phyloP scores from a whole-genome alignment of 345 rosid species.

The Sisymbrium irio region DNA sequence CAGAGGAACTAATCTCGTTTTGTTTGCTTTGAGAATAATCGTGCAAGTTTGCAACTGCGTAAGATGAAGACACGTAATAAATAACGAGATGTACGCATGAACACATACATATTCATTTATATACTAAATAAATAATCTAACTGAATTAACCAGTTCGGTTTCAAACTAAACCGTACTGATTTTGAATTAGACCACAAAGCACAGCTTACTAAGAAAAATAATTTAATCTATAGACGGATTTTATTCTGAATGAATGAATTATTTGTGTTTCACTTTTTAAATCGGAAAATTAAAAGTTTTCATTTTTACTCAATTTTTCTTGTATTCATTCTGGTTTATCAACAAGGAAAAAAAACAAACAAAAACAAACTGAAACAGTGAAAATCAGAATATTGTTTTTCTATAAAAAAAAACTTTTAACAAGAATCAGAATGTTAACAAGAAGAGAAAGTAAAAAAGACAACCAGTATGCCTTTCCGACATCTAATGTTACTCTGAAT shows the following conservation, averaged over 20 bases:
- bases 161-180: background rate
- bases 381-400: background rate
- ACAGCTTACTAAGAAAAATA: background rate
- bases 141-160: background rate
- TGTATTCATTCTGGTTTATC: background rate
- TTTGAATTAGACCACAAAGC: too few species aligned
- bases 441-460: background rate
- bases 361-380: background rate
- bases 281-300: too few species aligned
- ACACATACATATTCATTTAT: background rate
- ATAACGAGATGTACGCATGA: constrained; percentile 1
- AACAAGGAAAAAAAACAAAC: background rate
- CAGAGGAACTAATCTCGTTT: background rate
- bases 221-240: background rate
- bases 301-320: too few species aligned
- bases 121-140: background rate
- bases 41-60: constrained; percentile 24
- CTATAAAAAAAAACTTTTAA: too few species aligned
- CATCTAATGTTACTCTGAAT: background rate
- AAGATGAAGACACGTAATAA: background rate
- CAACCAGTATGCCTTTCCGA: background rate
- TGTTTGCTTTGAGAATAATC: background rate
- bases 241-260: background rate
- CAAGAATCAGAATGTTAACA: background rate
- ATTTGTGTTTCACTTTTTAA: background rate